Conservation (phyloP, 495 filamentous ascomycete species). For the Neurospora hispaniola region DNA sequence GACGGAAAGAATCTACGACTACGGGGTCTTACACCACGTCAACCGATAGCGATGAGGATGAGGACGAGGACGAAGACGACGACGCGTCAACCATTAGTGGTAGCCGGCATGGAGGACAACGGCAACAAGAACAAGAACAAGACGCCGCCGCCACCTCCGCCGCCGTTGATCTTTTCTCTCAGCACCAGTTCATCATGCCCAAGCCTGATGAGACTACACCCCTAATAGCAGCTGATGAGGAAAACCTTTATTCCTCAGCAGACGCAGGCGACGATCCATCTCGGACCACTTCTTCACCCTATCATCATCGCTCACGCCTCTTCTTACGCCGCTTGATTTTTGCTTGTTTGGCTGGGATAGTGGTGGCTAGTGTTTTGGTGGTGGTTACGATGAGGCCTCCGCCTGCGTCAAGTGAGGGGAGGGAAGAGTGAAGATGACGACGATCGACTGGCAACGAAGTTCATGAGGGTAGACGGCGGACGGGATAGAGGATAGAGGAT, state of each 20-base stretch:
- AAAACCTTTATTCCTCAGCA: too few relatives aligned
- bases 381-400: neutral
- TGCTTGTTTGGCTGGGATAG: neutral
- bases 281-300: neutral
- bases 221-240: neutral
- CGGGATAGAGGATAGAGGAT: neutral
- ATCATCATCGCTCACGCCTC: neutral
- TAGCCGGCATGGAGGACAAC: neutral
- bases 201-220: neutral
- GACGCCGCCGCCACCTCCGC: neutral
- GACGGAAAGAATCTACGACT: neutral
- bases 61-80: too few relatives aligned
- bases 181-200: neutral
- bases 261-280: neutral
- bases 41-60: neutral
- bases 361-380: neutral
- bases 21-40: neutral
- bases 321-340: neutral
- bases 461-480: neutral
- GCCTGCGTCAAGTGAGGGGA: neutral
- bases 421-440: neutral
- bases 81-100: neutral
- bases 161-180: neutral
- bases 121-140: neutral
- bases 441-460: neutral